Evolutionary conservation across 1,139 yeast species (phyloP), one percentile per base, ranked within the genome.

Genomic region (Debaryomyces sp.): DNA sequence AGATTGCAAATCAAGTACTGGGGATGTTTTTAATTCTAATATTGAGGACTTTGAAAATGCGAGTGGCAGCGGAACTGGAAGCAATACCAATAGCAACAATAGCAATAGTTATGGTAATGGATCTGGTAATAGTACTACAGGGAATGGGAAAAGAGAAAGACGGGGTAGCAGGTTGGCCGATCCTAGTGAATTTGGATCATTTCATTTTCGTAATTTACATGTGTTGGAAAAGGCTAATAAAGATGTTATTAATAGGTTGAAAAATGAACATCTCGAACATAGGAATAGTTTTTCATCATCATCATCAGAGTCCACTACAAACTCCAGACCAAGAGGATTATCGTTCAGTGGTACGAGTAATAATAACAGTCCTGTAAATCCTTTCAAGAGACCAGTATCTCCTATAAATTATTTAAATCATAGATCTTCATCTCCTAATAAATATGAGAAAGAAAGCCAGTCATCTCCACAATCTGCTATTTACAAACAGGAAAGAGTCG

Each of bases 161-260:
- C 65, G 94, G 59, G 77, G 87, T 47, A 75, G 88, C 64, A 73
- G 89, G 54, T 67, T 89, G 51, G 87, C 87, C 45, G 97, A 90
- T 54, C 73, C 77, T 3, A 75, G 82, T 42, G 98, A 92, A 58
- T 95, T 94, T 78, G 99, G 99, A 0, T 86, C 95, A 3, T 95
- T 95, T 66, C 86, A 89, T 52, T 95, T 89, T 68, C 78, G 97
- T 57, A 95, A 95, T 63, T 71, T 95, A 53, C 85, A 94, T 10
- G 95, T 95, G 4, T 75, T 95, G 53, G 99, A 94, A 59, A 89
- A 88, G 60, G 98, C 97, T 15, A 95, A 95, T 61, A 90, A 89
- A 62, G 98, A 92, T 66, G 92, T 89, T 13, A 89, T 95, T 51
- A 89, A 89, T 60, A 73, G 96, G 54, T 78, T 95, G 60, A 89